These are phyloP conservation scores for Penstemon eatonii DNA, from an alignment of 257 asterid genomes.

Conservation along the genomic window DNA sequence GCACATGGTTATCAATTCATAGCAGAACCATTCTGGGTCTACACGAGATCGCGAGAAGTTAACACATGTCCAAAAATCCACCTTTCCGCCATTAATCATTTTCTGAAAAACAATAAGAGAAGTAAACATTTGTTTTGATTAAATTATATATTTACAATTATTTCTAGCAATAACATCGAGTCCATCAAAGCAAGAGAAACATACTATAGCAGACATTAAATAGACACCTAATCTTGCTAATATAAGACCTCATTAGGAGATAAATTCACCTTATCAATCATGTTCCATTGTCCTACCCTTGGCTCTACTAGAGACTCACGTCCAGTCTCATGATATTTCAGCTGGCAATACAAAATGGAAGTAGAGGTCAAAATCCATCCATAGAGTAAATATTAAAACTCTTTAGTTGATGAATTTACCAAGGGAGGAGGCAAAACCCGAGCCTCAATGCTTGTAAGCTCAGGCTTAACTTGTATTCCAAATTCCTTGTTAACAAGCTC, in stretches of 20 bases:
- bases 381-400: neutral
- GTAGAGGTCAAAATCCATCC: neutral
- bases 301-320: slow-evolving; percentile 44
- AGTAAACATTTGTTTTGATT: neutral
- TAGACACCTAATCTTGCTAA: neutral
- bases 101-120: slow-evolving; percentile 39
- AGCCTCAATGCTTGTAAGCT: slow-evolving; percentile 55
- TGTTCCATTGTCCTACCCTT: slow-evolving; percentile 78
- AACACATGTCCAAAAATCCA: slow-evolving; percentile 66
- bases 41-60: slow-evolving; percentile 42
- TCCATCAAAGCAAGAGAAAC: neutral
- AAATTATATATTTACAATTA: too few species aligned
- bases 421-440: slow-evolving; percentile 75
- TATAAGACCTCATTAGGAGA: neutral
- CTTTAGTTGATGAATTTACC: slow-evolving; percentile 34
- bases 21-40: slow-evolving; percentile 35
- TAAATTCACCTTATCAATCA: slow-evolving; percentile 63
- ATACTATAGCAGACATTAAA: neutral
- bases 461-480: slow-evolving; percentile 53
- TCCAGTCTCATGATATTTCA: slow-evolving; percentile 64
- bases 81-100: slow-evolving; percentile 64
- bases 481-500: slow-evolving; percentile 42
- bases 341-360: slow-evolving; percentile 37
- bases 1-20: slow-evolving; percentile 56
- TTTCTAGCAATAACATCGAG: too few species aligned